A percentile compares a stretch with the other conserved stretches of the same genome.
phyloP scores from a whole-genome alignment of 768 basidiomycete genomes.

The Gymnopilus dilepis region DNA sequence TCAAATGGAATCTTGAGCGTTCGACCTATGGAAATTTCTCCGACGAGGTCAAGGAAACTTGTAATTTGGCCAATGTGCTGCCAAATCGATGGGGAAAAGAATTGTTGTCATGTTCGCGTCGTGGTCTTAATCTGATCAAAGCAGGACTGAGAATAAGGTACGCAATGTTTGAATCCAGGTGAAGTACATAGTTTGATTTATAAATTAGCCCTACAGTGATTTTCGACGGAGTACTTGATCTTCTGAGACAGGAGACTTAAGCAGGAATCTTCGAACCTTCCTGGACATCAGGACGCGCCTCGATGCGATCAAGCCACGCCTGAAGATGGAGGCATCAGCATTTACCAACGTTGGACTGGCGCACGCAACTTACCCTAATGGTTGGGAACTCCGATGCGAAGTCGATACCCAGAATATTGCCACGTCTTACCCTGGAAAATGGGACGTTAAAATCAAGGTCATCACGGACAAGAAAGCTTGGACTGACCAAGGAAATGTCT shows the following conservation, averaged over 20 bases:
- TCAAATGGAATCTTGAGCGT: not conserved
- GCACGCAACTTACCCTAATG: slow-evolving; percentile 48
- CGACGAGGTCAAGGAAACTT: no score
- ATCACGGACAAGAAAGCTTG: not conserved
- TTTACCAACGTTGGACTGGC: not conserved
- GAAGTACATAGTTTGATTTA: no score
- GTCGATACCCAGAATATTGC: slow-evolving; percentile 52
- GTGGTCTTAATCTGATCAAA: no score
- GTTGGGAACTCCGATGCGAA: slow-evolving; percentile 66
- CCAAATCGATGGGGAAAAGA: no score
- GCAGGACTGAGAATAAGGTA: no score
- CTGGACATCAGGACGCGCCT: slow-evolving; percentile 7
- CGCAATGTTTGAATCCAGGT: no score
- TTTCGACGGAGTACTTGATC: no score
- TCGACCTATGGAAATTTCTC: no score
- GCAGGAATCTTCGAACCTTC: slow-evolving; percentile 11
- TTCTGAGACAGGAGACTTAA: no score
- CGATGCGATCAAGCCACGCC: slow-evolving; percentile 14
- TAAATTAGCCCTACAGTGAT: no score
- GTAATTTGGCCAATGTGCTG: no score
- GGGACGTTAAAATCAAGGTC: not conserved
- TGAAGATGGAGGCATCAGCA: not conserved
- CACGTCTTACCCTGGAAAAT: slow-evolving; percentile 57
- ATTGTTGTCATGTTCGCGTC: no score
- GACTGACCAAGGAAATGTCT: slow-evolving; percentile 63